Conservation (phyloP, 257 asterid genomes). For the Primulina tabacum region DNA sequence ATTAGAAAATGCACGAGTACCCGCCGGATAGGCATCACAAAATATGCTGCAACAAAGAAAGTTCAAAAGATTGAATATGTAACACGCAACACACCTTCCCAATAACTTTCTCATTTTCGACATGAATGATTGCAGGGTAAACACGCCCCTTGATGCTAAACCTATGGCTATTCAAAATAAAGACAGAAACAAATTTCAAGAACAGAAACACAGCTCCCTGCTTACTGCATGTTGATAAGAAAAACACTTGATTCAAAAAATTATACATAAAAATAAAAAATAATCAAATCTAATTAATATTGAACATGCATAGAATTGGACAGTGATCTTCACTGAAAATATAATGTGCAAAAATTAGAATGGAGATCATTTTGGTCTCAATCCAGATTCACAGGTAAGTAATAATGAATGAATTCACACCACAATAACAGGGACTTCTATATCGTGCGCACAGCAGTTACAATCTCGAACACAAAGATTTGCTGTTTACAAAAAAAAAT, state of each 20-base stretch:
- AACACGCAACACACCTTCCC: conserved; percentile 54
- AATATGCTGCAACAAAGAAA: neutral
- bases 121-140: conserved; percentile 80
- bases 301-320: neutral
- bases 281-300: too few species aligned
- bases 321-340: neutral
- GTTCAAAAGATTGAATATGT: neutral
- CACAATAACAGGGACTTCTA: neutral
- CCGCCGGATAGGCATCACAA: neutral
- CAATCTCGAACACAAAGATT: neutral
- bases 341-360: neutral
- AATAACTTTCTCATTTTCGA: conserved; percentile 32
- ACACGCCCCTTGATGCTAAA: conserved; percentile 40
- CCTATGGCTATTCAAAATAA: conserved; percentile 7
- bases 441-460: neutral
- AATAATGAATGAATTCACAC: too few species aligned
- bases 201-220: neutral
- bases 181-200: neutral
- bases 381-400: too few species aligned
- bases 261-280: neutral
- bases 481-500: neutral
- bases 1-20: neutral
- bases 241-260: neutral
- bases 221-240: neutral
- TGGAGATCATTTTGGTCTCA: neutral